Percentiles rank a stretch among this genome's conserved stretches.
phyloP scores from a whole-genome alignment of 306 rosid genomes.

The Trifolium dubium region DNA sequence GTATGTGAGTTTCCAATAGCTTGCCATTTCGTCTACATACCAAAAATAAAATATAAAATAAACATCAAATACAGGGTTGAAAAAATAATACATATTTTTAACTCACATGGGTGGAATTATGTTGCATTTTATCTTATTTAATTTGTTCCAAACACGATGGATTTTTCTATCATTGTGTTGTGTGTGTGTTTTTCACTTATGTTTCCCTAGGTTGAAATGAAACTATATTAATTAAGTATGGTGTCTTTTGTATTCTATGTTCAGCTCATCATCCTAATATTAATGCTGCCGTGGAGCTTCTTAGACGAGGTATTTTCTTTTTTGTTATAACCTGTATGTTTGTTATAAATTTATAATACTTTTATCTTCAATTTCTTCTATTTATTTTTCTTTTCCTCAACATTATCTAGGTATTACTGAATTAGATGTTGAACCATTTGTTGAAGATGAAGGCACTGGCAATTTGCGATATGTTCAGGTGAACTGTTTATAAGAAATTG shows the following conservation, averaged over 20 bases:
- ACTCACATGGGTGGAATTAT: not conserved
- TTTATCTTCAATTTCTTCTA: slow-evolving; percentile 8
- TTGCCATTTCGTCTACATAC: no score
- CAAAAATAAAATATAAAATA: no score
- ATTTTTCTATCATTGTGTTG: not conserved
- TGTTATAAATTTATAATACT: slow-evolving; percentile 3
- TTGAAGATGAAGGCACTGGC: slow-evolving; percentile 88
- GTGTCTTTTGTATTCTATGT: slow-evolving; percentile 5
- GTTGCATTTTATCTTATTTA: not conserved
- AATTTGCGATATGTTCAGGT: slow-evolving; percentile 89
- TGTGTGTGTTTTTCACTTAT: slow-evolving; percentile 1
- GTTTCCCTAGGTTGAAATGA: slow-evolving; percentile 3
- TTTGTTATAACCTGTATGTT: slow-evolving; percentile 3
- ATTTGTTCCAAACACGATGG: not conserved
- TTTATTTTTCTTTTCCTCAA: slow-evolving; percentile 13
- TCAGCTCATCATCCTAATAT: slow-evolving; percentile 98
- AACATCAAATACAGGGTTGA: not conserved
- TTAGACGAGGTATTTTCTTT: slow-evolving; percentile 61
- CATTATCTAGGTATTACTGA: slow-evolving; percentile 66
- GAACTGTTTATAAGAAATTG: slow-evolving; percentile 16
- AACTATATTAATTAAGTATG: slow-evolving; percentile 28
- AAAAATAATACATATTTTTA: not conserved
- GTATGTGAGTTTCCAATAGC: no score
- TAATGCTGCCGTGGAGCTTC: slow-evolving; percentile 82
- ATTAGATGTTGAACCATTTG: slow-evolving; percentile 60